Conservation (phyloP, 2,329 filamentous ascomycete genomes). For the Fusarium sp. region DNA sequence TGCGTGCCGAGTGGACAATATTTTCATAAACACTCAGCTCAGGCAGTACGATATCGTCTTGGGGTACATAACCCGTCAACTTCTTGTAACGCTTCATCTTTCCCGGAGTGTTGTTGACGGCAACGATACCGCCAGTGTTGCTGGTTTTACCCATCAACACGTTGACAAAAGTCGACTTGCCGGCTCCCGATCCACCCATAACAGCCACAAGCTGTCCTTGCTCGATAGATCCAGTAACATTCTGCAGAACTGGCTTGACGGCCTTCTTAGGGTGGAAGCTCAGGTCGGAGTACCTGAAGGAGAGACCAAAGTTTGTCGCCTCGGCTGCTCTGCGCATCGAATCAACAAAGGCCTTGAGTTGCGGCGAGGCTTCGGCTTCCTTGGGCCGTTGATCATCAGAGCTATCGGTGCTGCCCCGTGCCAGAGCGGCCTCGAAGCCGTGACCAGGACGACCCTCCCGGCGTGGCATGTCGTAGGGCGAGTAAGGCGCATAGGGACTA, state of each 20-base stretch:
- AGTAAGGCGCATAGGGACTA: constrained; percentile 21
- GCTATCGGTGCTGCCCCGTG: constrained; percentile 45
- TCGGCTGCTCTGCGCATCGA: constrained; percentile 62
- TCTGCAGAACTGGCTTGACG: constrained; percentile 57
- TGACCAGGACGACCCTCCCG: constrained; percentile 36
- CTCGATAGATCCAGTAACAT: constrained; percentile 63
- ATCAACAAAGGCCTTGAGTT: constrained; percentile 59
- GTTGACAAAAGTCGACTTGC: constrained; percentile 67
- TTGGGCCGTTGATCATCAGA: constrained; percentile 24
- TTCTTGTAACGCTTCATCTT: constrained; percentile 63
- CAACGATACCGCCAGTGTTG: constrained; percentile 59
- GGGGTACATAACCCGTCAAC: constrained; percentile 67
- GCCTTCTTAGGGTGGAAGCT: constrained; percentile 57
- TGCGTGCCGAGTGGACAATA: constrained; percentile 64
- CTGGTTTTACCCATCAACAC: constrained; percentile 66
- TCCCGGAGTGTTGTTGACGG: constrained; percentile 60
- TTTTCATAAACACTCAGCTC: constrained; percentile 69
- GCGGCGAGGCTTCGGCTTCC: constrained; percentile 36
- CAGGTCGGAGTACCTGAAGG: constrained; percentile 61
- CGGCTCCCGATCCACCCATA: constrained; percentile 67
- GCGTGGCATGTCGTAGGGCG: constrained; percentile 32
- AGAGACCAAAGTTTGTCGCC: constrained; percentile 60
- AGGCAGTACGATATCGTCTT: constrained; percentile 66
- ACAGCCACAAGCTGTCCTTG: constrained; percentile 63
- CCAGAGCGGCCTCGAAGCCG: constrained; percentile 51